Base-by-base conservation (phyloP, 352 stramenopile species). In the Phytophthora ohioensis region DNA sequence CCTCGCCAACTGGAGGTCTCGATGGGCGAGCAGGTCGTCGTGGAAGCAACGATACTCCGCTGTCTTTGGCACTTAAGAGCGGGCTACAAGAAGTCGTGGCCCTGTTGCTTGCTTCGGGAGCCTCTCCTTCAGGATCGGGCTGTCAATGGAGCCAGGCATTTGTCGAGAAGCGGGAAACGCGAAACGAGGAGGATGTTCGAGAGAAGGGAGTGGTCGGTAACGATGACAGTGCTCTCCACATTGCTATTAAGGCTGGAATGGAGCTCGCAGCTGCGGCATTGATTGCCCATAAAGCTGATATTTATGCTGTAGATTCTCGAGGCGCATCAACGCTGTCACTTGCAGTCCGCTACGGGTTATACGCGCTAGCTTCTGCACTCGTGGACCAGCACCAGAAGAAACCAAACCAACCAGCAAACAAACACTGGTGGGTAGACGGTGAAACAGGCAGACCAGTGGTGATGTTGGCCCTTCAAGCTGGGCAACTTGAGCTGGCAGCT, bases 321-420 rank as follows among this genome's bases (percentile, higher is more conserved):
- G 77, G 73, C 1, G 65, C 79, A 2, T 87, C 81, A 5, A 45
- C 76, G 4, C 45, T 92, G 36, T 76, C 73, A 6, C 76, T 92
- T 34, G 80, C 82, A 11, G 66, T 94, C 47, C 82, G 85, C 17
- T 73, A 85, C 17, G 85, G 85, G 11, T 78, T 94, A 69, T 94
- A 91, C 36, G 64, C 67, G 27, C 61, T 94, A 11, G 74, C 69
- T 34, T 64, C 71, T 66, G 62, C 60, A 51, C 71, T 78, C 15
- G 60, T 73, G 15, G 66, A 75, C 9, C 64, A 78, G 42, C 67
- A 78, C 43, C 60, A 69, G 38, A 78, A 72, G 59, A 70, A 57
- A 17, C 47, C 56, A 11, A 65, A 51, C 9, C 52, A 69, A 48
- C 8, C 39, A 36, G 17, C 36, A 39, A 72, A 27, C 15, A 75